Percentiles rank a stretch among this genome's conserved stretches.
Conservation (phyloP, 768 basidiomycete genomes). For the Amylocystis lapponica region DNA sequence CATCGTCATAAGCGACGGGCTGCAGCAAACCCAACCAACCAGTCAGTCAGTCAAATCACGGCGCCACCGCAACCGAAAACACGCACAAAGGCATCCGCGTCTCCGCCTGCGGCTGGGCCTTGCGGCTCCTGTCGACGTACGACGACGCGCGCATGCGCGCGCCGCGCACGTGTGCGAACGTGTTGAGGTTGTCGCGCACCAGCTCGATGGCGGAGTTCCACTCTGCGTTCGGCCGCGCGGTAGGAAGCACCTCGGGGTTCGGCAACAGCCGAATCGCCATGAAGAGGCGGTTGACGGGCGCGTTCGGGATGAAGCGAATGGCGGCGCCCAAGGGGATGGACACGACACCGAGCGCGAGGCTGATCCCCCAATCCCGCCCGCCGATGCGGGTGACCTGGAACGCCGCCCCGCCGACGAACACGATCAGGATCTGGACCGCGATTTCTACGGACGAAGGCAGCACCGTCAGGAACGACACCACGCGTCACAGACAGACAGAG, state of each 20-base stretch:
- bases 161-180: constrained; percentile 80
- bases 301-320: constrained; percentile 77
- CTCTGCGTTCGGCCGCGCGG: constrained; percentile 46
- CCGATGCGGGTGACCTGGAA: constrained; percentile 80
- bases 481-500: background rate
- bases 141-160: constrained; percentile 84
- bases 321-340: constrained; percentile 85
- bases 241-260: constrained; percentile 62
- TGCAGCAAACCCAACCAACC: constrained; percentile 33
- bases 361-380: constrained; percentile 91
- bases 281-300: constrained; percentile 64
- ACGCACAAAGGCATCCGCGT: constrained; percentile 43
- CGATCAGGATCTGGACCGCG: constrained; percentile 79
- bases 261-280: constrained; percentile 53
- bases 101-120: constrained; percentile 44
- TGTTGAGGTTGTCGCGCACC: constrained; percentile 81
- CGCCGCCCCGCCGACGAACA: constrained; percentile 86
- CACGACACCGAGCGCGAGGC: constrained; percentile 78
- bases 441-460: constrained; percentile 53
- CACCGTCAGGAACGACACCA: background rate
- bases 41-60: constrained; percentile 22
- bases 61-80: constrained; percentile 9
- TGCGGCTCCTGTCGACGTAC: constrained; percentile 80
- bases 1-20: constrained; percentile 71
- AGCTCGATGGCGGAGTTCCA: constrained; percentile 79